A percentile compares a stretch with the other conserved stretches of the same genome.
Evolutionary conservation across 1,284 basidiomycete species (phyloP).

Genomic region (Exobasidium cylindrosporum): DNA sequence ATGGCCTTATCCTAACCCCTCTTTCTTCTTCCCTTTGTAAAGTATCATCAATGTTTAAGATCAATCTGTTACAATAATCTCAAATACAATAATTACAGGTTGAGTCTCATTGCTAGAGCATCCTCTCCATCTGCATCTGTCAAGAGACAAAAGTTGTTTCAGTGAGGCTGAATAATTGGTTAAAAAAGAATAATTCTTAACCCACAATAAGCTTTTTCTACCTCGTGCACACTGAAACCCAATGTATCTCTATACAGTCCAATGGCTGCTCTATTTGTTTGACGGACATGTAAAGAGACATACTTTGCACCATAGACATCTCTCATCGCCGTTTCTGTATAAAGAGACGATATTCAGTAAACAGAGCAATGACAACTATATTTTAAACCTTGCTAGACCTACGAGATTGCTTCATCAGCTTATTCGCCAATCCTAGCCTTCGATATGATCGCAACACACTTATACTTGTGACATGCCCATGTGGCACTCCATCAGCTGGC

Average conservation of each 20-base stretch:
- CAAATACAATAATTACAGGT: slow-evolving; percentile 21
- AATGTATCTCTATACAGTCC: slow-evolving; percentile 50
- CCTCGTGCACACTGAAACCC: slow-evolving; percentile 50
- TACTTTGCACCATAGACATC: slow-evolving; percentile 51
- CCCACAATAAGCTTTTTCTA: slow-evolving; percentile 50
- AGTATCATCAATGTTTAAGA: neutral
- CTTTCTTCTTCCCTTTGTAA: neutral
- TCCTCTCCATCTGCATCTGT: slow-evolving; percentile 53
- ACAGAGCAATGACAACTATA: slow-evolving; percentile 5
- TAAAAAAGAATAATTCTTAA: slow-evolving; percentile 4
- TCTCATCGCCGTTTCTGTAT: slow-evolving; percentile 49
- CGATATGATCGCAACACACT: slow-evolving; percentile 50
- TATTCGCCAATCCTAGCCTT: slow-evolving; percentile 50
- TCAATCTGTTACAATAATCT: neutral
- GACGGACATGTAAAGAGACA: slow-evolving; percentile 52
- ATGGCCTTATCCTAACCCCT: no score
- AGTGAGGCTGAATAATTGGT: neutral
- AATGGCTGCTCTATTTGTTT: slow-evolving; percentile 54
- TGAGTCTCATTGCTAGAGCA: slow-evolving; percentile 49
- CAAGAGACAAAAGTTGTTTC: neutral
- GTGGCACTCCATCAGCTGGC: slow-evolving; percentile 51
- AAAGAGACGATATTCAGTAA: neutral
- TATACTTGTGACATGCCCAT: slow-evolving; percentile 55
- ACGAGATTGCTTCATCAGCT: slow-evolving; percentile 54
- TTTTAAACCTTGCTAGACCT: slow-evolving; percentile 18